Base-by-base conservation (phyloP, 1,284 basidiomycete species). In the Moesziomyces antarcticus region DNA sequence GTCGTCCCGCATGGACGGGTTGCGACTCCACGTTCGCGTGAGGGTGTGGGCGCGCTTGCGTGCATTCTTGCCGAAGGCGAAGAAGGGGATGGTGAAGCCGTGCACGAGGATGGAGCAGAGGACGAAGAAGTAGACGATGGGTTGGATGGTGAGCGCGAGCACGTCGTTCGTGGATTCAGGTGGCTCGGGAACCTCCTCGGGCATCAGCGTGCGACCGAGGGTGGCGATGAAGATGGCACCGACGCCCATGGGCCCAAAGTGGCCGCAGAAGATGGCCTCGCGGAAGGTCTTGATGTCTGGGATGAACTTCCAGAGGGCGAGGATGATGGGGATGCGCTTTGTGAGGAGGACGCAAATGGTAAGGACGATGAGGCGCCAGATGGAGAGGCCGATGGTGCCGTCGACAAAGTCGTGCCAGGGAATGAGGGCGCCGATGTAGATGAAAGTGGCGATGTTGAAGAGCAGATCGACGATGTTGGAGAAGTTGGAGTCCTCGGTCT, bases 381-480 rank as follows among this genome's bases (percentile, higher is more conserved):
- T 47, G 35, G 63, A 77, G 18, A 84, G 64, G 20, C 77, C 68
- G 25, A 73, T 68, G 6, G 37, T 41, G 22, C 59, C 71, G 48
- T 83, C 62, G 42, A 67, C 77, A 59, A 79, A 83, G 56, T 73
- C 67, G 47, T 76, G 73, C 76, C 80, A 83, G 6, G 83, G 83
- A 50, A 84, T 84, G 11, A 80, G 57, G n/a, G 83, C 80, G 21
- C 83, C 83, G 47, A 84, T 83, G 71, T 84, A 84, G 64, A 84
- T 77, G 56, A 84, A 84, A 46, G 78, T 78, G 42, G 79, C 82
- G 45, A 74, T 70, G 68, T 84, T 83, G 70, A 82, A 85, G 60
- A 95, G 86, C 72, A 94, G 85, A 84, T 97, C 95, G 82, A 99
- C 93, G 78, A 99, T 96, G 85, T 92, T 94, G 76, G 92, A 93